Base-by-base conservation (phyloP, 495 filamentous ascomycete species). In the Hypoxylon rickii region DNA sequence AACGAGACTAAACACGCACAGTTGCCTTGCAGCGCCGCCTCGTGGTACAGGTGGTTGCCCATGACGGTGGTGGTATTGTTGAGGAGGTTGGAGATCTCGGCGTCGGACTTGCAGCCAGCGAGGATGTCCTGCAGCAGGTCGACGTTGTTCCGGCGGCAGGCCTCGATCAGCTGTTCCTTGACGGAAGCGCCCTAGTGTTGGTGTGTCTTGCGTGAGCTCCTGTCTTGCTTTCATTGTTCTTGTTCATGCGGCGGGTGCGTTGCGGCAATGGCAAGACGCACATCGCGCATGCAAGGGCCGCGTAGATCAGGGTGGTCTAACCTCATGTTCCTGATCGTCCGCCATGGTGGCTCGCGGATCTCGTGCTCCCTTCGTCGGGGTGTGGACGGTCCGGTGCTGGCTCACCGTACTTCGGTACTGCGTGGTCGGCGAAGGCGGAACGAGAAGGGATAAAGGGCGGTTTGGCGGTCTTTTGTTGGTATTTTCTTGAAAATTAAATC, bases 101-200 rank as follows among this genome's bases (percentile, higher is more conserved):
- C 70, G 39, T 81, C 79, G 32, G 18, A 51, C 24, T 71, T 69
- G 61, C 62, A 63, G 39, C 79, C 70, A 17, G 81, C 70, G 48
- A 88, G 81, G 34, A 80, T 68, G 37, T 80, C 71, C 58, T 79
- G 66, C 48, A 99, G 84, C 37, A 99, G 84, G 34, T 89, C 85
- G 57, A 84, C 83, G 72, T 97, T 96, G 77, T 97, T 89, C 51
- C 94, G 86, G 26, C 94, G 90, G 73, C 87, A 92, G 63, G 95
- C 89, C 77, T 96, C 94, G 71, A 99, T 85, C 50, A 97, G 82
- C 60, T 87, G 83, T 72, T 99, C 95, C 63, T 81, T 74, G 10
- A 85, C 83, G 42, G 89, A 88, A 51, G 95, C 94, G 70, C 94
- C 94, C 90, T 97, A 51, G 43, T n/a, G 44, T n/a, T 34, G 29